Evolutionary conservation across 805 yeast genomes (phyloP), one percentile per base, ranked within the genome.

Genomic region (Candida bentonensis): DNA sequence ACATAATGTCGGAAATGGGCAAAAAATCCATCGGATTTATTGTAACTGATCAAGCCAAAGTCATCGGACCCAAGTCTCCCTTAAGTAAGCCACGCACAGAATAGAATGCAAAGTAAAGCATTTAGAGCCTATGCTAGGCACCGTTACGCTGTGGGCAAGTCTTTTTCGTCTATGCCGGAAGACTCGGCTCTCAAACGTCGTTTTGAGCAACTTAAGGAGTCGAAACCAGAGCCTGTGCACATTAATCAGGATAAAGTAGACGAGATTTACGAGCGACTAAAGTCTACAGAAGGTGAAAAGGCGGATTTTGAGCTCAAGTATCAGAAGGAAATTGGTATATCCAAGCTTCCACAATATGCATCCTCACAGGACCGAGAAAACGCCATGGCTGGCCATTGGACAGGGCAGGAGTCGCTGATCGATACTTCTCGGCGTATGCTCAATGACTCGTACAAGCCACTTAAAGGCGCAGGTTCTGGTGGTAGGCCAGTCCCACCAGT

Each of bases 341-440:
- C 69, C 3, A 67, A 63, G 40, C 47, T 75, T 15, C 78, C 80
- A 0, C 39, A 47, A 0, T 63, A 62, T 49, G 74, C 75, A 0
- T 63, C 66, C 15, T 68, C 67, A 43, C 70, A 66, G 11, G 51
- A 70, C 1, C 58, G 62, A 40, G 76, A 73, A 1, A 58, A 68
- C 7, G 85, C 85, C 2, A 53, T 62, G 46, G 52, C 74, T 0
- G 49, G 48, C 21, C 79, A 80, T 0, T 79, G 87, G 87, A 64
- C 62, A 0, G 87, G 87, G 0, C 55, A 62, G 3, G 84, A 79
- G 48, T 44, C 59, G 2, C 55, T 55, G 1, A 49, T 60, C 3
- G 84, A 76, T 44, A 59, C 74, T 2, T 64, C 68, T 3, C 53
- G 68, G 26, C 59, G 86, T 30, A 73, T 79, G 82, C 56, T 78